Base-by-base conservation (phyloP, 1,284 basidiomycete genomes). In the Apiotrichum laibachii region DNA sequence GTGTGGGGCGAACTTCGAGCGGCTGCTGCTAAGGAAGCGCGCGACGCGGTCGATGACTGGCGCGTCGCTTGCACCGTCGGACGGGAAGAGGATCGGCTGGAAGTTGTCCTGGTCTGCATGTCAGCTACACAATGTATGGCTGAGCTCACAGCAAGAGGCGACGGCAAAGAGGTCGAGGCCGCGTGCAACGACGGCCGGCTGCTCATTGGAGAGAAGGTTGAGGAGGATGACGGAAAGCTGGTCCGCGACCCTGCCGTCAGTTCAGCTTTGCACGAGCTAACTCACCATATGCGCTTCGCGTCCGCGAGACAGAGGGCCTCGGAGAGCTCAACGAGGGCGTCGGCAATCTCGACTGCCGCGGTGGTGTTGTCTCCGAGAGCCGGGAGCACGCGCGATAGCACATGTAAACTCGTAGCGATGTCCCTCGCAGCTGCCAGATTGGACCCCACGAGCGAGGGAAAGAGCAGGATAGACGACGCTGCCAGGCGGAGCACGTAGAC, bases 21-120 rank as follows among this genome's bases (percentile, higher is more conserved):
- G 56, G 10, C 47, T 47, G 18, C 35, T 43, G 50, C 60, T 49
- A 35, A 69, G 58, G 35, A 59, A 60, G 37, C 65, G 63, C 19
- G 62, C 54, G 11, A 69, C 57, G 12, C 60, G 48, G 43, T 69
- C 68, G 26, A 70, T 58, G 12, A 69, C 58, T 18, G 63, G 60
- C 7, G 59, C 57, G 11, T 57, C 59, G 19, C 50, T 49, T 8
- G 53, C 40, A 18, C 43, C 31, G n/a, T 57, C 56, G 1, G 48
- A 22, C 19, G 56, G 52, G 31, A 52, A 56, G 37, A 60, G 42
- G 16, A 74, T 55, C 1, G 60, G 46, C 18, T 68, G 65, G 61
- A 73, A 72, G 67, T 72, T 49, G 67, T 72, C 21, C 65, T 67
- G 21, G 65, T 64, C 47, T 72, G 69, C 55, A 31, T 63, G 65